phyloP scores from a whole-genome alignment of 2,329 filamentous ascomycete species.

The Alternaria dauci region DNA sequence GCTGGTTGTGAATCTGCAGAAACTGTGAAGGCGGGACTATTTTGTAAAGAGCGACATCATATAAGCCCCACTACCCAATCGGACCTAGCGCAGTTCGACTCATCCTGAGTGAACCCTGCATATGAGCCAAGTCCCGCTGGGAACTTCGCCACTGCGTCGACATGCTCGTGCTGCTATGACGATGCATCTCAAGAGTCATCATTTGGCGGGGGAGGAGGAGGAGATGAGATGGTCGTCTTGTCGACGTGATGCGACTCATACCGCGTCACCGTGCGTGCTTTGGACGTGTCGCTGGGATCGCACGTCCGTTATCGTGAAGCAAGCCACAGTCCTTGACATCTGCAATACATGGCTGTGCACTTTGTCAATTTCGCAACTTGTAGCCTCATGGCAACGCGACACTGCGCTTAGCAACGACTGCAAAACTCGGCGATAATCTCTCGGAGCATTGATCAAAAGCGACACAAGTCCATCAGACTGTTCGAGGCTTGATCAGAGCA shows the following conservation, averaged over 20 bases:
- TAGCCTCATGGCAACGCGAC: slow-evolving; percentile 1
- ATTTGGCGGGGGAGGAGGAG: neutral
- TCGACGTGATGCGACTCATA: slow-evolving; percentile 13
- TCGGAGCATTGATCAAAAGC: slow-evolving; percentile 7
- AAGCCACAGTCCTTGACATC: slow-evolving; percentile 17
- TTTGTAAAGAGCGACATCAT: slow-evolving; percentile 39
- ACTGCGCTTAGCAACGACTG: neutral
- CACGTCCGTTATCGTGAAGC: slow-evolving; percentile 19
- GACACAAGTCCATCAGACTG: slow-evolving; percentile 1
- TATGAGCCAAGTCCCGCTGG: neutral
- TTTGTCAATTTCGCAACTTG: neutral
- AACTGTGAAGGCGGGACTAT: slow-evolving; percentile 34
- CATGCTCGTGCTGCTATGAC: neutral
- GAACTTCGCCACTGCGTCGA: slow-evolving; percentile 4
- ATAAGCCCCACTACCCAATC: slow-evolving; percentile 31
- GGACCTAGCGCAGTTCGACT: slow-evolving; percentile 34
- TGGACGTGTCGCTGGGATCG: slow-evolving; percentile 14
- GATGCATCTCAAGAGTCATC: slow-evolving; percentile 16
- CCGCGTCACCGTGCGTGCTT: slow-evolving; percentile 22
- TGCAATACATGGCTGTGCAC: slow-evolving; percentile 9
- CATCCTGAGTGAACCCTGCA: slow-evolving; percentile 29
- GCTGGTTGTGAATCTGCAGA: slow-evolving; percentile 29
- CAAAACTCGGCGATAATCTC: neutral
- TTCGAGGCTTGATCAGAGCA: slow-evolving; percentile 6
- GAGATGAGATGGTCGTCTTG: neutral